phyloP scores from a whole-genome alignment of 257 asterid genomes.

The Craterostigma plantagineum region DNA sequence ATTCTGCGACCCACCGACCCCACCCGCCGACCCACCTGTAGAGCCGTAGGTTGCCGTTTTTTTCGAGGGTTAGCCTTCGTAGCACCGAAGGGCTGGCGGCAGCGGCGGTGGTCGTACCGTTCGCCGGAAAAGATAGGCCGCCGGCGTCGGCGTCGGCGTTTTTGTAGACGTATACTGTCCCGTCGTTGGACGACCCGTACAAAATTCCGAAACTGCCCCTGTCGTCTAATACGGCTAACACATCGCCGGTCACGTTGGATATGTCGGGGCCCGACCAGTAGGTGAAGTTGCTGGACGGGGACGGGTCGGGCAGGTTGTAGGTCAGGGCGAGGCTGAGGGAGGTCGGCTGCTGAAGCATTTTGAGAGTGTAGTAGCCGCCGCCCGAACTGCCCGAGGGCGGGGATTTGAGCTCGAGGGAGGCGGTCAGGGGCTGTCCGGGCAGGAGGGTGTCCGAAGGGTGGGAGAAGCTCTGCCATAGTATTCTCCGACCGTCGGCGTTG shows the following conservation, averaged over 20 bases:
- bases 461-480: conserved; percentile 63
- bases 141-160: conserved; percentile 45
- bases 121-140: conserved; percentile 20
- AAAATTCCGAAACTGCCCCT: conserved; percentile 71
- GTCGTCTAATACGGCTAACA: conserved; percentile 39
- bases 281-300: conserved; percentile 27
- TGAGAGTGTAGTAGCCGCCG: conserved; percentile 58
- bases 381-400: conserved; percentile 15
- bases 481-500: neutral
- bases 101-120: conserved; percentile 24
- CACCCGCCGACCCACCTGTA: conserved; percentile 62
- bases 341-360: conserved; percentile 68
- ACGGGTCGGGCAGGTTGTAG: conserved; percentile 38
- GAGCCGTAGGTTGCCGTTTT: conserved; percentile 58
- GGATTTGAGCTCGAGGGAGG: conserved; percentile 39
- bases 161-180: conserved; percentile 68
- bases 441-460: conserved; percentile 78
- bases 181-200: conserved; percentile 54
- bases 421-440: conserved; percentile 68
- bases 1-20: conserved; percentile 63
- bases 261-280: conserved; percentile 83
- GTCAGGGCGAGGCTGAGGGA: conserved; percentile 58
- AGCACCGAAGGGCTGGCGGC: conserved; percentile 17
- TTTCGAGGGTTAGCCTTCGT: conserved; percentile 42
- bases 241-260: conserved; percentile 66